phyloP scores from a whole-genome alignment of 257 asterid genomes.

The Coffea eugenioides region DNA sequence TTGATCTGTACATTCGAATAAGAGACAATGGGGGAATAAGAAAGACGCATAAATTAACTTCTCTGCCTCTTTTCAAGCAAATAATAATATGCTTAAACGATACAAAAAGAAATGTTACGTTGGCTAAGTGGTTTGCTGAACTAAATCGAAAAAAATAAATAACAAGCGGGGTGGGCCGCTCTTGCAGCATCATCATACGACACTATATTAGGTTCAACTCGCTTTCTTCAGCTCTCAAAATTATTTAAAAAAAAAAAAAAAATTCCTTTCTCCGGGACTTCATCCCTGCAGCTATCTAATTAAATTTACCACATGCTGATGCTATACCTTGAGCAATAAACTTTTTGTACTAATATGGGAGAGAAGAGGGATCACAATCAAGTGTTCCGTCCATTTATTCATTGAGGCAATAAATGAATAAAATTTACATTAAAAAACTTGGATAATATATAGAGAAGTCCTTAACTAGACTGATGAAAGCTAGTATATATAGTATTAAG shows the following conservation, averaged over 20 bases:
- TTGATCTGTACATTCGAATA: too few relatives aligned
- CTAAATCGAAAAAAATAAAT: neutral
- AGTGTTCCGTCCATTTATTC: neutral
- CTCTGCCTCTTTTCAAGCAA: neutral
- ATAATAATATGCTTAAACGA: neutral
- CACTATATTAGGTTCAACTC: neutral
- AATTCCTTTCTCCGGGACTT: too few relatives aligned
- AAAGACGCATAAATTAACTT: too few relatives aligned
- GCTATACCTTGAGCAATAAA: neutral
- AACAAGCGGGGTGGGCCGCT: neutral
- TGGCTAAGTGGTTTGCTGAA: neutral
- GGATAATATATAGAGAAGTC: too few relatives aligned
- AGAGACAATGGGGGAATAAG: too few relatives aligned
- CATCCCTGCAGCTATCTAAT: neutral
- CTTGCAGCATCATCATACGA: neutral
- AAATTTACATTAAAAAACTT: neutral
- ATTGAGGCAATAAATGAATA: too few relatives aligned
- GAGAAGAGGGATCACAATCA: too few relatives aligned
- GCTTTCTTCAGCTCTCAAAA: neutral
- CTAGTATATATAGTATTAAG: neutral
- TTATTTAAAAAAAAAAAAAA: too few relatives aligned
- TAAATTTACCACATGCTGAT: neutral
- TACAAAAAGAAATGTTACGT: neutral
- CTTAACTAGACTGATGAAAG: neutral
- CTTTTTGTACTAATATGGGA: too few relatives aligned